Percentiles rank a stretch among this genome's conserved stretches.
Evolutionary conservation across 352 stramenopile species (phyloP).

Genomic region (Phytophthora constricta): DNA sequence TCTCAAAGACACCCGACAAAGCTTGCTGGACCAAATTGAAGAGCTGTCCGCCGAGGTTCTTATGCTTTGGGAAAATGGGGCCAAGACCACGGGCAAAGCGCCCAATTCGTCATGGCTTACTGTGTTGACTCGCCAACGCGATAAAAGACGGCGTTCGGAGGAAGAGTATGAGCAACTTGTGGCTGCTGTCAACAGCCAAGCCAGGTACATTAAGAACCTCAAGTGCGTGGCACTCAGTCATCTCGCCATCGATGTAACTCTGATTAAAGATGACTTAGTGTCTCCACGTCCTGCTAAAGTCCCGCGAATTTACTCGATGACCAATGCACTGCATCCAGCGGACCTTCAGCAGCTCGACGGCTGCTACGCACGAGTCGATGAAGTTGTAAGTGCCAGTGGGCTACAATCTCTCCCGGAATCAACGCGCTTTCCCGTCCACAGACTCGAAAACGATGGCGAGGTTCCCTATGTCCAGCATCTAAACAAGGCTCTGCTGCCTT

Average conservation of each 20-base stretch:
- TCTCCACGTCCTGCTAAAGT: neutral
- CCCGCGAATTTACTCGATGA: neutral
- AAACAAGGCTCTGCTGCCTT: slow-evolving; percentile 19
- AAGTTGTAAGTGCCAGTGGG: slow-evolving; percentile 17
- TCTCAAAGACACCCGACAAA: slow-evolving; percentile 16
- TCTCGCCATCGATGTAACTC: neutral
- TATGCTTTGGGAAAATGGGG: neutral
- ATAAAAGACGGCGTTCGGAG: slow-evolving; percentile 12
- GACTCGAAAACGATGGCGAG: slow-evolving; percentile 2
- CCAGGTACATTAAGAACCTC: slow-evolving; percentile 16
- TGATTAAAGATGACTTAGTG: neutral
- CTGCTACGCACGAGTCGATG: slow-evolving; percentile 21
- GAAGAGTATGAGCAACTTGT: slow-evolving; percentile 16
- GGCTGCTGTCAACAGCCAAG: slow-evolving; percentile 17
- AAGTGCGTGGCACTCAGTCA: neutral
- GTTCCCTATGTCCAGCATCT: slow-evolving; percentile 29
- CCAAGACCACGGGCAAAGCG: neutral
- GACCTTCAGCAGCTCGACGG: slow-evolving; percentile 32
- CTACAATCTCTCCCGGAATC: slow-evolving; percentile 15
- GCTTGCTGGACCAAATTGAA: slow-evolving; percentile 17
- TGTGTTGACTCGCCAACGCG: slow-evolving; percentile 4
- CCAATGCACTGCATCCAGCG: slow-evolving; percentile 11
- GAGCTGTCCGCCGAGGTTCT: slow-evolving; percentile 11
- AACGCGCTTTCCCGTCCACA: slow-evolving; percentile 10
- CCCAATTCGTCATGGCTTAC: slow-evolving; percentile 2